phyloP scores from a whole-genome alignment of 306 rosid species.

The Corylus americana region DNA sequence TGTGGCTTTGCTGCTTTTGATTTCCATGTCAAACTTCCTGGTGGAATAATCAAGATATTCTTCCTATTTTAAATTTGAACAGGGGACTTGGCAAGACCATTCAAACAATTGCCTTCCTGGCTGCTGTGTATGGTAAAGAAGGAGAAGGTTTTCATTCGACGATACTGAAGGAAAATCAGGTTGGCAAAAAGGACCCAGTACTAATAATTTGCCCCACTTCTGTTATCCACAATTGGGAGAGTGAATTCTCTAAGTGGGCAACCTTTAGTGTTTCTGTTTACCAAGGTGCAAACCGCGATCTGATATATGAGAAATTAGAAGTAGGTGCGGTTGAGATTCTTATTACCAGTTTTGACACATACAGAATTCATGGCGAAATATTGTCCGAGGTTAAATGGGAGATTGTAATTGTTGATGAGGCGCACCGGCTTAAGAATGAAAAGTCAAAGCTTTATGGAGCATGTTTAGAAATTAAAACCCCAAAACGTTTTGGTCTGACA shows the following conservation, averaged over 20 bases:
- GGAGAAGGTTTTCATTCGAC: slow-evolving; percentile 36
- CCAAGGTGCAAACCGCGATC: slow-evolving; percentile 83
- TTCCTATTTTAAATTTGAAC: slow-evolving; percentile 34
- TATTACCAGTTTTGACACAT: slow-evolving; percentile 89
- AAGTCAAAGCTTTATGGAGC: slow-evolving; percentile 84
- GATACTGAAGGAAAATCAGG: slow-evolving; percentile 27
- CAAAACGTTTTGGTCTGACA: slow-evolving; percentile 81
- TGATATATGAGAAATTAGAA: slow-evolving; percentile 64
- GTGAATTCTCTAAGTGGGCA: slow-evolving; percentile 89
- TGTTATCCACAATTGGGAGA: slow-evolving; percentile 90
- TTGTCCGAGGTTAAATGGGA: slow-evolving; percentile 72
- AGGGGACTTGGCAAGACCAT: slow-evolving; percentile 99
- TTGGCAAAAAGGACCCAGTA: slow-evolving; percentile 58
- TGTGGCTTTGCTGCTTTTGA: not conserved
- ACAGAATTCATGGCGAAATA: slow-evolving; percentile 69
- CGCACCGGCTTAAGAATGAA: slow-evolving; percentile 89
- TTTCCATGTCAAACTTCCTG: slow-evolving; percentile 5
- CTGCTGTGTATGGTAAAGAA: slow-evolving; percentile 79
- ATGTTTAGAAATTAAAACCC: slow-evolving; percentile 73
- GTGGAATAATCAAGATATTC: slow-evolving; percentile 21
- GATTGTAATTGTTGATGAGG: slow-evolving; percentile 80
- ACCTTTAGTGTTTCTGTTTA: slow-evolving; percentile 73
- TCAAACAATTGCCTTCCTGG: slow-evolving; percentile 90
- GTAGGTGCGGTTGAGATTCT: slow-evolving; percentile 67
- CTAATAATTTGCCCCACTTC: slow-evolving; percentile 86